Evolutionary conservation across 495 filamentous ascomycete genomes (phyloP).

Genomic region (Podospora fimiseda): DNA sequence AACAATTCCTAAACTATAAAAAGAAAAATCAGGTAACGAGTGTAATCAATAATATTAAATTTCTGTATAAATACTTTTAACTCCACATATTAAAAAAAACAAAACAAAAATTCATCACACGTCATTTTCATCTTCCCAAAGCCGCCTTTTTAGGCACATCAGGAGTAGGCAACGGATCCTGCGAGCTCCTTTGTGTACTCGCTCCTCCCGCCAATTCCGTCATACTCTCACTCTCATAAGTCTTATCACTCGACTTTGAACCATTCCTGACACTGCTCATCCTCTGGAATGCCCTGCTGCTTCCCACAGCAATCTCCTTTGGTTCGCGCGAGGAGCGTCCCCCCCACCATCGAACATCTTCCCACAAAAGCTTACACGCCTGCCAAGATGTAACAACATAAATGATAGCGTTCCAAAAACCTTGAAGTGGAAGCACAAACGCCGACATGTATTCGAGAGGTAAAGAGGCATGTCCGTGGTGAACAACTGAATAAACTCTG

Average conservation of each 20-base stretch:
- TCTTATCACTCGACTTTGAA: constrained; percentile 19
- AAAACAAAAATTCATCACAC: no score
- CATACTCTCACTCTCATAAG: constrained; percentile 37
- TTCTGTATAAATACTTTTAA: no score
- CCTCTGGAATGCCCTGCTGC: constrained; percentile 15
- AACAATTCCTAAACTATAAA: no score
- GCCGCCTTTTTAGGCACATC: background rate
- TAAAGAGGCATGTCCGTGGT: constrained; percentile 47
- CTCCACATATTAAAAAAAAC: no score
- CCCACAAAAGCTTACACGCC: constrained; percentile 36
- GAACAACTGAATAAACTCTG: constrained; percentile 62
- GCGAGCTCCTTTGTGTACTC: background rate
- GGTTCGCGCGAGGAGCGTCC: background rate
- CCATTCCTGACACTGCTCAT: constrained; percentile 19
- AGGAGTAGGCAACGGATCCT: background rate
- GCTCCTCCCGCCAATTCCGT: constrained; percentile 31
- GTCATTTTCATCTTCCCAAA: no score
- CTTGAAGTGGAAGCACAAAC: constrained; percentile 74
- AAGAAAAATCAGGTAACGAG: no score
- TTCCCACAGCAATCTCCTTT: background rate
- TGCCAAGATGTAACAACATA: constrained; percentile 60
- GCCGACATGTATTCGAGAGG: constrained; percentile 64
- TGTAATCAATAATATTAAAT: no score
- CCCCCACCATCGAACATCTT: constrained; percentile 5
- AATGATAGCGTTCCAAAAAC: constrained; percentile 80